Percentiles rank a stretch among this genome's conserved stretches.
phyloP scores from a whole-genome alignment of 2,329 filamentous ascomycete species.

The Anisogramma anomala region DNA sequence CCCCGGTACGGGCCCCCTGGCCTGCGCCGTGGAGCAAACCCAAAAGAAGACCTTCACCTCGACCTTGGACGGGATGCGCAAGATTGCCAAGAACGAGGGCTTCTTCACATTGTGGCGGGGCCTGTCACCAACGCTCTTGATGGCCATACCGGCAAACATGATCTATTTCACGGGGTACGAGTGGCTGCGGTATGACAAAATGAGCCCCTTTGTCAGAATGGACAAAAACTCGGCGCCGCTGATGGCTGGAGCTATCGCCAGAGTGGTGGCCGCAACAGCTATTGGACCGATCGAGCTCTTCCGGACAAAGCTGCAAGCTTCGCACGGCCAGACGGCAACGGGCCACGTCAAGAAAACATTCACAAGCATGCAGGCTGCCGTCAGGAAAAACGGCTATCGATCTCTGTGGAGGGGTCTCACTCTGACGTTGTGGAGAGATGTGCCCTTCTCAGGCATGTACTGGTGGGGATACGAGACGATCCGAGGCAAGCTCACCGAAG shows the following conservation, averaged over 20 bases:
- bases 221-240: constrained; percentile 68
- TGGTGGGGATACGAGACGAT: constrained; percentile 96
- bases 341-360: constrained; percentile 72
- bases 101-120: constrained; percentile 80
- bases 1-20: constrained; percentile 27
- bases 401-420: constrained; percentile 85
- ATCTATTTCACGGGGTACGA: constrained; percentile 99
- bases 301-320: constrained; percentile 80
- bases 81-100: constrained; percentile 92
- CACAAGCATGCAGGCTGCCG: constrained; percentile 66
- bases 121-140: constrained; percentile 82
- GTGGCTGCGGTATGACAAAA: constrained; percentile 66
- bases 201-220: constrained; percentile 58
- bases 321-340: constrained; percentile 43
- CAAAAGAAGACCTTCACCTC: constrained; percentile 77
- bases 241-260: constrained; percentile 64
- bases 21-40: constrained; percentile 77
- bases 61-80: constrained; percentile 81
- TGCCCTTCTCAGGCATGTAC: constrained; percentile 93
- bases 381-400: constrained; percentile 60
- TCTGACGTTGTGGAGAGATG: constrained; percentile 89
- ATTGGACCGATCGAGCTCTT: constrained; percentile 93
- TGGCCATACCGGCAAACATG: constrained; percentile 91
- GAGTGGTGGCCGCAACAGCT: constrained; percentile 66
- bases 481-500: constrained; percentile 57